These are phyloP conservation scores for Hypoxylon sp. DNA, from an alignment of 2,329 filamentous ascomycete genomes.

Conservation along the genomic window DNA sequence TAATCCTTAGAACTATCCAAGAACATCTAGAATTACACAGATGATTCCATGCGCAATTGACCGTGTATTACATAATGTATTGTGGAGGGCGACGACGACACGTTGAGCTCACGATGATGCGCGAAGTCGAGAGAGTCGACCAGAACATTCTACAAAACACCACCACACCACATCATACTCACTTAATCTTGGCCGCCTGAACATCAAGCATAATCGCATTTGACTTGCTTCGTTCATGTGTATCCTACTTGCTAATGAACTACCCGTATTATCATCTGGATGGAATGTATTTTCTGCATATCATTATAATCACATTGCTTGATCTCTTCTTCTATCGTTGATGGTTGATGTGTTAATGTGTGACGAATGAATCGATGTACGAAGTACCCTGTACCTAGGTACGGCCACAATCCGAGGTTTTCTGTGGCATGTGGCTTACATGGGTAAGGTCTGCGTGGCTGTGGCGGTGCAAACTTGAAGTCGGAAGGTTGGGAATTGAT, in stretches of 20 bases:
- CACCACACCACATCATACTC: constrained; percentile 4
- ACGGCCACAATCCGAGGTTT: not conserved
- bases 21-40: constrained; percentile 47
- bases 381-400: no score
- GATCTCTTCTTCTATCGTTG: not conserved
- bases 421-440: constrained; percentile 1
- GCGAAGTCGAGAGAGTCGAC: constrained; percentile 44
- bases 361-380: not conserved
- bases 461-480: no score
- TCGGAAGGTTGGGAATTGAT: constrained; percentile 7
- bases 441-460: not conserved
- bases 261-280: no score
- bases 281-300: not conserved
- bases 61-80: constrained; percentile 21
- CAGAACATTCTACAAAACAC: constrained; percentile 47
- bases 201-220: constrained; percentile 11
- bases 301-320: not conserved
- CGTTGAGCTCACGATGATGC: constrained; percentile 42
- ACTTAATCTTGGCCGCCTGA: not conserved
- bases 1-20: constrained; percentile 37
- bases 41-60: constrained; percentile 35
- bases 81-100: constrained; percentile 27
- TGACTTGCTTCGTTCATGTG: not conserved
- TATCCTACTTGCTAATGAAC: not conserved
- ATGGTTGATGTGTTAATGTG: not conserved